Conservation (phyloP, 2,329 filamentous ascomycete species). For the Calcarisporium arbuscula region DNA sequence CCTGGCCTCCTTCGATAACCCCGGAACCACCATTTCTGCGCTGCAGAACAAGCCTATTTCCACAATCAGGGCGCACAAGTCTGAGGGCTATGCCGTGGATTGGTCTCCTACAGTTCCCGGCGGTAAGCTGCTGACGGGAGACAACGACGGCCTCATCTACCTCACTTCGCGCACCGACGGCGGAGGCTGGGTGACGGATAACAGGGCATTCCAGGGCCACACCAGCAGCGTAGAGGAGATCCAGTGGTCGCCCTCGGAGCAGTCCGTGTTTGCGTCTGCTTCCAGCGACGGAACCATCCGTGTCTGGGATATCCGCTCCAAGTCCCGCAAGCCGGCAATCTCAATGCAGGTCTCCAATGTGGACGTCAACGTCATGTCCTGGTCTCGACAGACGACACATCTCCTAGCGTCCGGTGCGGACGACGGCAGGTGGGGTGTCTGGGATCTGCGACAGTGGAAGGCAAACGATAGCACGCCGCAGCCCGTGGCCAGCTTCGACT, state of each 20-base stretch:
- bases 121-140: conserved; percentile 85
- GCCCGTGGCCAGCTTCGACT: conserved; percentile 87
- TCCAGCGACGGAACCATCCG: conserved; percentile 92
- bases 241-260: conserved; percentile 92
- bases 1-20: conserved; percentile 81
- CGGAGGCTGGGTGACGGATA: conserved; percentile 85
- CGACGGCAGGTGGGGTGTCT: conserved; percentile 89
- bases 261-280: conserved; percentile 88
- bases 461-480: conserved; percentile 53
- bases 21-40: conserved; percentile 71
- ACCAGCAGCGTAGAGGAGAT: conserved; percentile 84
- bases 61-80: conserved; percentile 84
- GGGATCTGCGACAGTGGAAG: conserved; percentile 96
- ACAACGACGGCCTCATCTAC: conserved; percentile 86
- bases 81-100: conserved; percentile 93
- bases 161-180: conserved; percentile 79
- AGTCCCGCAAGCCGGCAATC: conserved; percentile 81
- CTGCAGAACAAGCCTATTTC: conserved; percentile 83
- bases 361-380: conserved; percentile 95
- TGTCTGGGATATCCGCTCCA: conserved; percentile 91
- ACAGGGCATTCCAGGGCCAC: conserved; percentile 77
- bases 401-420: conserved; percentile 89
- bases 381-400: conserved; percentile 83
- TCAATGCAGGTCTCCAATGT: conserved; percentile 75
- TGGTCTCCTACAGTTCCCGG: conserved; percentile 76